Evolutionary conservation across 192 early-diverging fungal species (phyloP).

Genomic region (Cetraspora pellucida): DNA sequence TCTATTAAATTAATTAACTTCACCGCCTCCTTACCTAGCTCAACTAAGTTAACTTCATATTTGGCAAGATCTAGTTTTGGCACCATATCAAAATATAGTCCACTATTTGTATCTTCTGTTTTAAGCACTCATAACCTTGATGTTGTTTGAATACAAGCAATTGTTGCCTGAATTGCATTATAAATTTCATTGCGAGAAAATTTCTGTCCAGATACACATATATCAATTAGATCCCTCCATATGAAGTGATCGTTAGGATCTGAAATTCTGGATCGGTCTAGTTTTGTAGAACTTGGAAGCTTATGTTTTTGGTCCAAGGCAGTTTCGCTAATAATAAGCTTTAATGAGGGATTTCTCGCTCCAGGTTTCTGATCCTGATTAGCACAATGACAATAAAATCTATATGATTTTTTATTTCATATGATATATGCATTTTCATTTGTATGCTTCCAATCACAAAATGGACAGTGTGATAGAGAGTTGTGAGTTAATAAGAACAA

Average conservation of each 20-base stretch:
- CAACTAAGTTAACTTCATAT: conserved; percentile 3
- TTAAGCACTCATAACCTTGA: conserved; percentile 15
- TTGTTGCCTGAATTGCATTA: conserved; percentile 12
- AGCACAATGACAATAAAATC: not conserved
- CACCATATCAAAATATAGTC: no score
- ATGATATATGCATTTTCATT: not conserved
- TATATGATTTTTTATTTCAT: conserved; percentile 24
- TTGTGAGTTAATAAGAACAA: not conserved
- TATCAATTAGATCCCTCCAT: conserved; percentile 12
- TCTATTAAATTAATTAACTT: not conserved
- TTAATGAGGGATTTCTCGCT: not conserved
- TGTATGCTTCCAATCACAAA: not conserved
- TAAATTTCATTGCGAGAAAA: not conserved
- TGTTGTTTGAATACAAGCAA: conserved; percentile 19
- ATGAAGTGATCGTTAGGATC: not conserved
- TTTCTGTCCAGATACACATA: conserved; percentile 3
- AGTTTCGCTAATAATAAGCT: no score
- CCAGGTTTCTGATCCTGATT: not conserved
- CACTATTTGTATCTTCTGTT: not conserved
- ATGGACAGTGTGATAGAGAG: not conserved
- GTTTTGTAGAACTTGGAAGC: not conserved
- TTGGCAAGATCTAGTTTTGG: no score
- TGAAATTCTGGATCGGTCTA: conserved; percentile 14
- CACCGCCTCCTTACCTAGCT: not conserved
- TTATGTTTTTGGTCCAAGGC: not conserved